These are phyloP conservation scores for Solanum sparsipilum DNA, from an alignment of 257 asterid genomes.

Conservation along the genomic window DNA sequence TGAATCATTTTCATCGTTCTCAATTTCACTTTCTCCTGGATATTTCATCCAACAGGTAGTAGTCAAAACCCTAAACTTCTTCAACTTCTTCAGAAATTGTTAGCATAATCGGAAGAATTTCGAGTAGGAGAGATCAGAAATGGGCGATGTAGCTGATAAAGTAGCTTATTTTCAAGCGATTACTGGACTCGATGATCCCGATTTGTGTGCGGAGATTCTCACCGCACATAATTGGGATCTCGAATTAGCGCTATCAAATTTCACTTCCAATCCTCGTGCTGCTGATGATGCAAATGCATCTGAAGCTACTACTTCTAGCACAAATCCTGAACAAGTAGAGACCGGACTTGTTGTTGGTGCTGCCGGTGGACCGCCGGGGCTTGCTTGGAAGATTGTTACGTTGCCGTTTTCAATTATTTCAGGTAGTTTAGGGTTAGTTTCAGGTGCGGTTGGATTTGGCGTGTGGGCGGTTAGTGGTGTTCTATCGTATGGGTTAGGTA, in stretches of 20 bases:
- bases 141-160: slow-evolving; percentile 86
- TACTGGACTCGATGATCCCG: slow-evolving; percentile 78
- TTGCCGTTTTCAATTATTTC: slow-evolving; percentile 84
- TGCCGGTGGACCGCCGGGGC: slow-evolving; percentile 49
- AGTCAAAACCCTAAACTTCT: not conserved
- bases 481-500: slow-evolving; percentile 59
- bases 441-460: slow-evolving; percentile 79
- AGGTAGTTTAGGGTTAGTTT: slow-evolving; percentile 64
- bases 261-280: slow-evolving; percentile 24
- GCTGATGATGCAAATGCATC: slow-evolving; percentile 2
- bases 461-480: slow-evolving; percentile 88
- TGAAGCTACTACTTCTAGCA: not conserved
- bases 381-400: slow-evolving; percentile 76
- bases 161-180: slow-evolving; percentile 82
- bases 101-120: not conserved
- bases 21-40: not conserved
- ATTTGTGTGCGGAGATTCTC: slow-evolving; percentile 81
- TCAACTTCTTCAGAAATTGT: not conserved
- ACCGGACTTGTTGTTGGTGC: slow-evolving; percentile 32
- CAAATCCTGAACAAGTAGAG: slow-evolving; percentile 3
- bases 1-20: not conserved
- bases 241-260: slow-evolving; percentile 68
- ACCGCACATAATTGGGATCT: slow-evolving; percentile 96
- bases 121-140: not conserved
- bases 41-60: not conserved